Percentiles rank a stretch among this genome's conserved stretches.
These are phyloP conservation scores for Arthromyces matolae DNA, from an alignment of 768 basidiomycete genomes.

Conservation along the genomic window DNA sequence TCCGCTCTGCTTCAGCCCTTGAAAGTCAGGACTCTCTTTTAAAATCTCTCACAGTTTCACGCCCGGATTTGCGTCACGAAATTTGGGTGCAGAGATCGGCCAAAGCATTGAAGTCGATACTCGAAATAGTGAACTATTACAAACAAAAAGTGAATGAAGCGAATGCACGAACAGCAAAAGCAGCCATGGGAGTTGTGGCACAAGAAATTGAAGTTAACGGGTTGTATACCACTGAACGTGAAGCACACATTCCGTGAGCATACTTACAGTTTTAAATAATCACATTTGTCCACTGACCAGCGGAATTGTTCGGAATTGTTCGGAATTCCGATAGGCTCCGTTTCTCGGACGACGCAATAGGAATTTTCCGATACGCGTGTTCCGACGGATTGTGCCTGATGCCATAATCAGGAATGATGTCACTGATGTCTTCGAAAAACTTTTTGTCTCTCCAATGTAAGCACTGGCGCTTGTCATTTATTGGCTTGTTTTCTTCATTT, in stretches of 20 bases:
- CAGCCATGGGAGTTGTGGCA: slow-evolving; percentile 55
- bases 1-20: slow-evolving; percentile 49
- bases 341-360: slow-evolving; percentile 45
- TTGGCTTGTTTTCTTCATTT: slow-evolving; percentile 2
- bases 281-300: neutral
- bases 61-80: slow-evolving; percentile 21
- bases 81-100: slow-evolving; percentile 31
- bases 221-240: slow-evolving; percentile 34
- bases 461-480: slow-evolving; percentile 7
- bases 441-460: slow-evolving; percentile 30
- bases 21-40: slow-evolving; percentile 46
- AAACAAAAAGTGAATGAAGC: slow-evolving; percentile 45
- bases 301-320: slow-evolving; percentile 18
- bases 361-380: slow-evolving; percentile 56
- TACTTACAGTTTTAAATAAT: too few relatives aligned
- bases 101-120: slow-evolving; percentile 38
- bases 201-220: slow-evolving; percentile 62
- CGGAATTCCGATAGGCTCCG: slow-evolving; percentile 31
- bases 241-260: slow-evolving; percentile 47
- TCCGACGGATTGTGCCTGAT: slow-evolving; percentile 52
- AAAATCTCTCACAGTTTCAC: slow-evolving; percentile 34
- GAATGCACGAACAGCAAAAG: slow-evolving; percentile 44
- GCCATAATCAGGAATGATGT: slow-evolving; percentile 35
- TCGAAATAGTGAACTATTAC: slow-evolving; percentile 48
- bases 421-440: slow-evolving; percentile 41